Percentiles rank a stretch among this genome's conserved stretches.
phyloP scores from a whole-genome alignment of 2,329 filamentous ascomycete species.

The Thielaviopsis cerberus region DNA sequence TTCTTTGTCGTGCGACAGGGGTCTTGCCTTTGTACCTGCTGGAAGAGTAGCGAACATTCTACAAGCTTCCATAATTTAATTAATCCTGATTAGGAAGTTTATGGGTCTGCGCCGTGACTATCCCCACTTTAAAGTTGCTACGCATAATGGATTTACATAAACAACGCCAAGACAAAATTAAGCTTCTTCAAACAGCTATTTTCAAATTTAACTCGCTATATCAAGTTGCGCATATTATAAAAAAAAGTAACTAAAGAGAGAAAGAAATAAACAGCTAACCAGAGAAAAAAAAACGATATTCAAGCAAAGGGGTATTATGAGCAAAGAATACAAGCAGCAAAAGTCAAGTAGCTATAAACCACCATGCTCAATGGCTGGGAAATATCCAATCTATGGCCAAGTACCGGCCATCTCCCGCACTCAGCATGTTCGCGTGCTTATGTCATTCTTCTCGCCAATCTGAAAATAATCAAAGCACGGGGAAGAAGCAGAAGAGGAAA shows the following conservation, averaged over 20 bases:
- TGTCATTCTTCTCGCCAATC: too few species aligned
- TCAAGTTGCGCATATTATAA: not conserved
- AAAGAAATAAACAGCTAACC: not conserved
- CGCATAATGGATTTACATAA: not conserved
- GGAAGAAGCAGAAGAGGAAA: not conserved
- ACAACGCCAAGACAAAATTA: not conserved
- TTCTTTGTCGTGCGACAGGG: not conserved
- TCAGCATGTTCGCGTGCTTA: not conserved
- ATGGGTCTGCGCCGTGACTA: not conserved
- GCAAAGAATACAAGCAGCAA: conserved; percentile 21
- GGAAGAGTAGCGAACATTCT: conserved; percentile 5
- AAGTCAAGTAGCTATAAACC: conserved; percentile 10
- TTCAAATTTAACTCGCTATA: not conserved
- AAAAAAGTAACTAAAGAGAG: not conserved
- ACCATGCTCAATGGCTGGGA: conserved; percentile 9
- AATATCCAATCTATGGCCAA: too few species aligned
- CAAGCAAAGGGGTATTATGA: conserved; percentile 27
- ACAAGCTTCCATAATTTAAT: not conserved
- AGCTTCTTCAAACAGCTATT: not conserved
- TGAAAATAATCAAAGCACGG: too few species aligned
- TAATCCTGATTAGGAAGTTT: not conserved
- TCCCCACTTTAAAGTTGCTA: not conserved
- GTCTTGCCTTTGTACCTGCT: not conserved
- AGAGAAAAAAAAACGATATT: not conserved
- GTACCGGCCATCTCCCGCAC: not conserved